phyloP scores from a whole-genome alignment of 768 basidiomycete genomes.

The Astraeus odoratus region DNA sequence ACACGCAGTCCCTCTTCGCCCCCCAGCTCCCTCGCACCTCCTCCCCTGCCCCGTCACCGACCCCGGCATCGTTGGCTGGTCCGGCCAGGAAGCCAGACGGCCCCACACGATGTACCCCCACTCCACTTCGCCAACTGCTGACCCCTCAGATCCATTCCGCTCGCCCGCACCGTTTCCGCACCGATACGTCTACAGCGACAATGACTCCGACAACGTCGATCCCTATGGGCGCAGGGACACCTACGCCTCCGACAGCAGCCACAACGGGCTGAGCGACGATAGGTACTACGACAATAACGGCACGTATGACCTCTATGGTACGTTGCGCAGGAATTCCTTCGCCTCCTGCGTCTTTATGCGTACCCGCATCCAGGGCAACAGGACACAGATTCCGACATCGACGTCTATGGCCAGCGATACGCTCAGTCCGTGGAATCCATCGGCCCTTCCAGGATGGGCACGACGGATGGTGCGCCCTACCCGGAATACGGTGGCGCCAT shows the following conservation, averaged over 20 bases:
- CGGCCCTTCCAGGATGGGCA: slow-evolving; percentile 50
- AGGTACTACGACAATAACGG: slow-evolving; percentile 53
- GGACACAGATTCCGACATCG: slow-evolving; percentile 82
- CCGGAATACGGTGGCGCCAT: slow-evolving; percentile 51
- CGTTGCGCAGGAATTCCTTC: slow-evolving; percentile 13
- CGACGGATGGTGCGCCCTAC: slow-evolving; percentile 69
- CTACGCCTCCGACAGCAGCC: slow-evolving; percentile 64
- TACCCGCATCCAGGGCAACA: slow-evolving; percentile 47
- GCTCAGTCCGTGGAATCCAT: slow-evolving; percentile 71
- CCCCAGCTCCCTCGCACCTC: slow-evolving; percentile 1
- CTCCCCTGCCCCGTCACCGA: slow-evolving; percentile 8
- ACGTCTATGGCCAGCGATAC: slow-evolving; percentile 63
- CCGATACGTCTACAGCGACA: slow-evolving; percentile 60
- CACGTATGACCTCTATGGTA: slow-evolving; percentile 60
- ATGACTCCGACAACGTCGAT: slow-evolving; percentile 66
- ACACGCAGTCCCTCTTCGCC: too few relatives aligned
- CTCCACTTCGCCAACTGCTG: slow-evolving; percentile 50
- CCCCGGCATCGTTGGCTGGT: slow-evolving; percentile 14
- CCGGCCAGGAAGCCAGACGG: slow-evolving; percentile 9
- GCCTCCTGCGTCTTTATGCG: slow-evolving; percentile 5
- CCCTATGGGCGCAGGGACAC: slow-evolving; percentile 58
- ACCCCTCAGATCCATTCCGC: slow-evolving; percentile 63
- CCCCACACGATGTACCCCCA: slow-evolving; percentile 40
- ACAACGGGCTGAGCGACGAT: slow-evolving; percentile 39
- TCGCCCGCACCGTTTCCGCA: slow-evolving; percentile 30